Conservation (phyloP, 2,329 filamentous ascomycete species). For the Monosporascus sp. region DNA sequence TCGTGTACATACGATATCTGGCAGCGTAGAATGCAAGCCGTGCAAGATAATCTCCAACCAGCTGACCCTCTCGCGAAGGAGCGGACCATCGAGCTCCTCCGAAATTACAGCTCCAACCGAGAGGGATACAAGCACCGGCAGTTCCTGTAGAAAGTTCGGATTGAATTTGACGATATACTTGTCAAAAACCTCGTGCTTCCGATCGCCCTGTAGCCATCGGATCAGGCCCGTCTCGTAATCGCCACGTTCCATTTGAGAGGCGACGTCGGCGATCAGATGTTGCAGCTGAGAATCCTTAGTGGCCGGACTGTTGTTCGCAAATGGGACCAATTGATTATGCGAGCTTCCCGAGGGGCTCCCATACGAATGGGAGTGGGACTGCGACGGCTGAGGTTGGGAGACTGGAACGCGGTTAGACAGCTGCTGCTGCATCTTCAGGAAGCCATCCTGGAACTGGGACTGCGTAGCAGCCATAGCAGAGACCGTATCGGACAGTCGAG, state of each 20-base stretch:
- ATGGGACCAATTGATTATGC: constrained; percentile 33
- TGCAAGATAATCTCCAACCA: constrained; percentile 59
- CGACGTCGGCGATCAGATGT: constrained; percentile 53
- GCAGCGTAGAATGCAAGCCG: constrained; percentile 44
- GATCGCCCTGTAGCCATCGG: constrained; percentile 60
- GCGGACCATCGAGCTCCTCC: constrained; percentile 48
- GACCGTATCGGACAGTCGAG: constrained; percentile 62
- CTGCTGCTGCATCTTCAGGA: constrained; percentile 53
- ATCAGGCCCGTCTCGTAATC: constrained; percentile 59
- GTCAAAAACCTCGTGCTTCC: constrained; percentile 59
- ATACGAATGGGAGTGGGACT: constrained; percentile 15
- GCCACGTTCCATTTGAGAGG: constrained; percentile 55
- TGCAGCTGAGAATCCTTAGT: constrained; percentile 51
- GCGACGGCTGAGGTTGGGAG: constrained; percentile 14
- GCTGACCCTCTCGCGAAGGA: constrained; percentile 50
- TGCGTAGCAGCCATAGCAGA: constrained; percentile 65
- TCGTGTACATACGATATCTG: constrained; percentile 43
- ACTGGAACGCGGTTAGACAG: constrained; percentile 32
- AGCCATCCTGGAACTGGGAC: constrained; percentile 60
- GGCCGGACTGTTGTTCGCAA: constrained; percentile 35
- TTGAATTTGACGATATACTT: constrained; percentile 47
- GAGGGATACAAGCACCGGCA: constrained; percentile 58
- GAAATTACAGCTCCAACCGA: constrained; percentile 62
- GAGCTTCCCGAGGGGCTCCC: constrained; percentile 25
- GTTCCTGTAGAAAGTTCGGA: constrained; percentile 47